Evolutionary conservation across 495 filamentous ascomycete genomes (phyloP), one percentile per base, ranked within the genome.

Genomic region (Gamarada debralockiae): DNA sequence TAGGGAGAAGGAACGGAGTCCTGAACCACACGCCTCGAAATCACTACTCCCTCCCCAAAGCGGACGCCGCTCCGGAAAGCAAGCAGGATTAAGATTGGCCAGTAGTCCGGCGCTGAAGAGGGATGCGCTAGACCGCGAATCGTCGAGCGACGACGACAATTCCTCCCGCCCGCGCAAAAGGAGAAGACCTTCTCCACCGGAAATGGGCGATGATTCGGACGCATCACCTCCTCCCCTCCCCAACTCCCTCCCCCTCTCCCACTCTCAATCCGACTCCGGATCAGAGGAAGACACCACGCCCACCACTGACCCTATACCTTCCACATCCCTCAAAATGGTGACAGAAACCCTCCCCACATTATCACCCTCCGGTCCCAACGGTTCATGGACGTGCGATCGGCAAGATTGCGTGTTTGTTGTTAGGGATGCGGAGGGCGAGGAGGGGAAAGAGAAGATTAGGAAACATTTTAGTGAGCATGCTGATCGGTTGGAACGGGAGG

Each of bases 351-450:
- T 74, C 43, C 75, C 71, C 17, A 76, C 68, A 27, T 72, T 62
- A 48, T 68, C 62, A 1, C 69, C 69, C 18, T 71, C 77, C 46
- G 76, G 75, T 1, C 79, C 80, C 7, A 74, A 83, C 40, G 81
- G 86, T 41, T 77, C 78, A 1, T 92, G 87, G 86, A 70, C 69
- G 10, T 95, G 89, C 61, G 76, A 78, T 24, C 76, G 87, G 50
- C 79, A 81, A 29, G 85, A 77, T 23, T 95, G 89, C 64, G 63
- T 64, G 23, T 79, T 83, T 49, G 70, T 82, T 25, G 76, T 89
- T 20, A 75, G 79, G 58, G 76, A 73, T 23, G 82, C 79, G 20
- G 77, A 79, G 40, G 73, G 76, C 12, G 69, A 76, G 29, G 69
- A 73, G 2, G 79, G 80, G 22, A 78, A 83, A 61, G 68, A 75